phyloP scores from a whole-genome alignment of 257 asterid genomes.

The Capsicum chinense region DNA sequence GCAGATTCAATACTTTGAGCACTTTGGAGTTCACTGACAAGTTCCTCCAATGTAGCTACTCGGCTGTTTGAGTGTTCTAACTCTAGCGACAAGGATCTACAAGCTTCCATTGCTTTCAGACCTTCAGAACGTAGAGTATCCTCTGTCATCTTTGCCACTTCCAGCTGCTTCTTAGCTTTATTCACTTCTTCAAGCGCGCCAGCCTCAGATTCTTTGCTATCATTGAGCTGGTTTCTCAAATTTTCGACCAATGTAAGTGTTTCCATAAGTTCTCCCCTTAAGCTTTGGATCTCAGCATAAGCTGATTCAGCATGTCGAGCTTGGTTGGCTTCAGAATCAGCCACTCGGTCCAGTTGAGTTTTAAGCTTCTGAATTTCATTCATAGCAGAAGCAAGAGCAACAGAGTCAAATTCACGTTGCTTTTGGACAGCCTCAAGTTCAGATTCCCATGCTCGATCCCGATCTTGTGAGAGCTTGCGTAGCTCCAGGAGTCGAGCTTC shows the following conservation, averaged over 20 bases:
- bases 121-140: constrained; percentile 54
- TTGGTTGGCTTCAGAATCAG: constrained; percentile 70
- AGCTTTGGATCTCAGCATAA: constrained; percentile 56
- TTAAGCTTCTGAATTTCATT: constrained; percentile 82
- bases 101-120: constrained; percentile 46
- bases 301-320: constrained; percentile 82
- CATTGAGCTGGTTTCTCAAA: constrained; percentile 62
- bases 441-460: constrained; percentile 81
- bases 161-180: constrained; percentile 61
- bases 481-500: constrained; percentile 76
- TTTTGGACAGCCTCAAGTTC: constrained; percentile 79
- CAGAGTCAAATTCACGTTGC: constrained; percentile 77
- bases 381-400: constrained; percentile 72
- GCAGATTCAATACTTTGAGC: constrained; percentile 44
- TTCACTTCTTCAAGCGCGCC: constrained; percentile 60
- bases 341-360: constrained; percentile 54
- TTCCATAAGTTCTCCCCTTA: constrained; percentile 63
- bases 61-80: constrained; percentile 61
- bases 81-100: constrained; percentile 53
- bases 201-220: constrained; percentile 67
- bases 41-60: constrained; percentile 58
- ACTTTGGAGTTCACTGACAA: constrained; percentile 51
- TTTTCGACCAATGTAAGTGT: constrained; percentile 60
- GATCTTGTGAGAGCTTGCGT: constrained; percentile 80
- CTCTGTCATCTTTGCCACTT: constrained; percentile 55